Percentiles rank a stretch among this genome's conserved stretches.
These are phyloP conservation scores for Leccinum obscurum DNA, from an alignment of 768 basidiomycete species.

Conservation along the genomic window DNA sequence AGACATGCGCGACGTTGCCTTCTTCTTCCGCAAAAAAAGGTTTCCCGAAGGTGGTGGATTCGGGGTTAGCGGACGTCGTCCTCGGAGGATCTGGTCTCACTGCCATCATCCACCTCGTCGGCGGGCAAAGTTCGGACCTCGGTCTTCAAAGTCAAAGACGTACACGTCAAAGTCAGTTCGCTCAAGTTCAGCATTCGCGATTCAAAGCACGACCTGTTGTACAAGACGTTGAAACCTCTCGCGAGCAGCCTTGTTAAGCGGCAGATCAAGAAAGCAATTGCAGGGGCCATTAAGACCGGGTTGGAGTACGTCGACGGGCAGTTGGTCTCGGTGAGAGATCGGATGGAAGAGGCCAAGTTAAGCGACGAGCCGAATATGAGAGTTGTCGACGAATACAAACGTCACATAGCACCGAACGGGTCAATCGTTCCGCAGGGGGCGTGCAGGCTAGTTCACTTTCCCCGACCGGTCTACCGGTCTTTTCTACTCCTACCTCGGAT, in stretches of 20 bases:
- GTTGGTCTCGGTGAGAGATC: constrained; percentile 82
- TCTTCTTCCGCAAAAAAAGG: constrained; percentile 89
- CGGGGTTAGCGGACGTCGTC: constrained; percentile 82
- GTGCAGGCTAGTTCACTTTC: constrained; percentile 55
- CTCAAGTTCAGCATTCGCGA: constrained; percentile 92
- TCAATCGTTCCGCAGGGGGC: constrained; percentile 42
- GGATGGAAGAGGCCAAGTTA: constrained; percentile 64
- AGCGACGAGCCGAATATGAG: constrained; percentile 37
- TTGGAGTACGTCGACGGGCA: constrained; percentile 89
- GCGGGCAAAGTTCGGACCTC: constrained; percentile 64
- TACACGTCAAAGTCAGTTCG: constrained; percentile 79
- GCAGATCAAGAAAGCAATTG: constrained; percentile 57
- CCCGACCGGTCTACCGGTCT: constrained; percentile 47
- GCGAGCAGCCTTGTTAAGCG: constrained; percentile 83
- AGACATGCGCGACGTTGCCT: constrained; percentile 91
- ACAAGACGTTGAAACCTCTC: constrained; percentile 80
- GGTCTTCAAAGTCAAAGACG: constrained; percentile 71
- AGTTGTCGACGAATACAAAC: constrained; percentile 28
- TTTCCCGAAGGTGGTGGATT: constrained; percentile 76
- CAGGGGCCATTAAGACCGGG: constrained; percentile 71
- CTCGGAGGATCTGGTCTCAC: constrained; percentile 82
- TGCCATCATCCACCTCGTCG: constrained; percentile 61
- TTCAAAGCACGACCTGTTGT: constrained; percentile 85
- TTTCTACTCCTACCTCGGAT: constrained; percentile 66
- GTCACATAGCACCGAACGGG: constrained; percentile 29